Percentiles rank a stretch among this genome's conserved stretches.
Evolutionary conservation across 169 alveolate species (phyloP).

Genomic region (Perkinsus olseni): DNA sequence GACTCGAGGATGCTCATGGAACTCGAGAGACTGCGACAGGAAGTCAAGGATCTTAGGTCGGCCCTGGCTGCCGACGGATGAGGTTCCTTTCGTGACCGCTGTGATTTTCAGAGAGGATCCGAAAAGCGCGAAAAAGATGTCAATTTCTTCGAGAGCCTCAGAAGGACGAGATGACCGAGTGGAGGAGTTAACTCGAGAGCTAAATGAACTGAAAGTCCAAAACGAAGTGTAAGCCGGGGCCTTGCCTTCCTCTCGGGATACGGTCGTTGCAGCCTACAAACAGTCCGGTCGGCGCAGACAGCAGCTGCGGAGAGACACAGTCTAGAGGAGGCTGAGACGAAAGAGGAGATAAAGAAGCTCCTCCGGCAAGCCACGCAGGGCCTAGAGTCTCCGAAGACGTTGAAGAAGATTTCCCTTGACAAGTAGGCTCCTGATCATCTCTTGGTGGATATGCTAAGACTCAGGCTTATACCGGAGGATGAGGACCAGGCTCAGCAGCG

Average conservation of each 20-base stretch:
- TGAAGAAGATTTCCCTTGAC: not conserved
- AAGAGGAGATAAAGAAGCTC: not conserved
- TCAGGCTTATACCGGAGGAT: not conserved
- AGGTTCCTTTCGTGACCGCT: too few species aligned
- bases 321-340: not conserved
- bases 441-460: not conserved
- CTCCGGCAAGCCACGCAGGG: not conserved
- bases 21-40: not conserved
- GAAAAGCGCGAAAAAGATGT: not conserved
- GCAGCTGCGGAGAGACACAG: not conserved
- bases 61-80: too few species aligned
- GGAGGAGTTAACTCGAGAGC: not conserved
- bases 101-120: too few species aligned
- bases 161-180: not conserved
- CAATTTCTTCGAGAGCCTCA: not conserved
- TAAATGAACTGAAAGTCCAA: not conserved
- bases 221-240: not conserved
- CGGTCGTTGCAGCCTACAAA: too few species aligned
- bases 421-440: not conserved
- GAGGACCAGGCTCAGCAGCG: not conserved
- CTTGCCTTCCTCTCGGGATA: too few species aligned
- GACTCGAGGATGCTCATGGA: not conserved
- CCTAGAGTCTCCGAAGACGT: not conserved
- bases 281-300: too few species aligned
- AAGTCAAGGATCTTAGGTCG: not conserved